Base-by-base conservation (phyloP, 768 basidiomycete species). In the Lactifluus piperatus region DNA sequence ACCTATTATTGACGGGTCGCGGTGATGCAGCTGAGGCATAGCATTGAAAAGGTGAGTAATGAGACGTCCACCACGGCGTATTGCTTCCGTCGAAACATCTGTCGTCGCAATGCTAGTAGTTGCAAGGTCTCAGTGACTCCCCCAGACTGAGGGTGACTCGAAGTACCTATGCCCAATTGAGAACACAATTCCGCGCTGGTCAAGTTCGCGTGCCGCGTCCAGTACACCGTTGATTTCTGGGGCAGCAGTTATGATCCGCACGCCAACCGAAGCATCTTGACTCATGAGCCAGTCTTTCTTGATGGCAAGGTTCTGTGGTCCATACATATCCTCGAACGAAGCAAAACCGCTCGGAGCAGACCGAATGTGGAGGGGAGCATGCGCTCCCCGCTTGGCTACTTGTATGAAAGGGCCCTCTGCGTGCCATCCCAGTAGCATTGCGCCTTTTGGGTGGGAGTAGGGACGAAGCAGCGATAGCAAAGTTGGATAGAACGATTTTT, bases 1-100 rank as follows among this genome's bases (percentile, higher is more conserved):
- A 27, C 93, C 93, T 56, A 94, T 91, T 67, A 94, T 91, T 11
- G 89, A 89, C 11, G 93, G 92, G 69, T 94, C 91, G 34, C 93
- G 81, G 69, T 95, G 92, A 69, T 94, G 88, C 39, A 91, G 71
- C 66, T 88, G 88, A 14, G 88, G 88, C 91, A 93, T 93, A 7
- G 91, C 90, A 64, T 95, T 95, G 82, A 92, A 94, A 26, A 94
- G 75, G 71, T 94, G 93, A 0, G 93, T 94, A 64, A 94, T 90
- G 57, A 92, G 81, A n/a, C 83, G 78, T 6, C 91, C 88, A 20
- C 92, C 92, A 57, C 77, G 76, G 18, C 77, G 71, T 5, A 94
- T 78, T 3, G 90, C 90, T 8, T 79, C 71, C 20, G 83, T 84
- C 7, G 92, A 90, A 60, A 84, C 73, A 27, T 84, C 81, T 1